These are phyloP conservation scores for Aspergillus ustus DNA, from an alignment of 2,329 filamentous ascomycete species.

Conservation along the genomic window DNA sequence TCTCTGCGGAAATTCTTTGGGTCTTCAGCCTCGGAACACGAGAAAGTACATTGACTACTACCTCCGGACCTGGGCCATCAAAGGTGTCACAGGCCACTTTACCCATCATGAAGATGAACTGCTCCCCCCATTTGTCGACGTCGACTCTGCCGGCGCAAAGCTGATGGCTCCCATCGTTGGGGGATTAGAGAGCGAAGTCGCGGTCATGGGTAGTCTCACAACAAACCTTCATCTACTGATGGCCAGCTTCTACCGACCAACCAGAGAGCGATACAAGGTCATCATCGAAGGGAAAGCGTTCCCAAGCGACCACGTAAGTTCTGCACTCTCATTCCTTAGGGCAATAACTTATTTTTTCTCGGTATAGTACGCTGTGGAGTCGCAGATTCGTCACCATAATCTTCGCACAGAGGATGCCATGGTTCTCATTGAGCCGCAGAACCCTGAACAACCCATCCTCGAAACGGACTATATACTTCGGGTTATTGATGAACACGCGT, in stretches of 20 bases:
- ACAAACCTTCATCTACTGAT: conserved; percentile 80
- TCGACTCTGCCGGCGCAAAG: conserved; percentile 74
- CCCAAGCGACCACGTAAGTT: conserved; percentile 76
- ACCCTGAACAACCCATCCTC: conserved; percentile 60
- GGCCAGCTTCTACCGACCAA: conserved; percentile 81
- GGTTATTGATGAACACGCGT: conserved; percentile 74
- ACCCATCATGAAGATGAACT: conserved; percentile 68
- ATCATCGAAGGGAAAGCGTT: conserved; percentile 91
- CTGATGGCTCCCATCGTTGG: conserved; percentile 77
- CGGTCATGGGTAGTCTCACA: conserved; percentile 86
- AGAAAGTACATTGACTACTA: conserved; percentile 71
- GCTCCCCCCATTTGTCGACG: conserved; percentile 74
- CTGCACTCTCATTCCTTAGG: background rate
- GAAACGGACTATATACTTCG: conserved; percentile 72
- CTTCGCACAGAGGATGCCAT: conserved; percentile 70
- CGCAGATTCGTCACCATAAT: conserved; percentile 74
- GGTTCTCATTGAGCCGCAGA: conserved; percentile 71
- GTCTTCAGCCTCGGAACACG: conserved; percentile 75
- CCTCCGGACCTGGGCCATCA: conserved; percentile 80
- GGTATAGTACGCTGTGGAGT: conserved; percentile 76
- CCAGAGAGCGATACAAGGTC: conserved; percentile 70
- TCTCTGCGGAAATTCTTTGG: conserved; percentile 88
- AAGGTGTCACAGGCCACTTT: conserved; percentile 87
- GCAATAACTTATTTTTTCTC: conserved; percentile 18
- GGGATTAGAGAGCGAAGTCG: conserved; percentile 72